Evolutionary conservation across 2,329 filamentous ascomycete species (phyloP), one percentile per base, ranked within the genome.

Genomic region (Pseudogymnoascus sp.): DNA sequence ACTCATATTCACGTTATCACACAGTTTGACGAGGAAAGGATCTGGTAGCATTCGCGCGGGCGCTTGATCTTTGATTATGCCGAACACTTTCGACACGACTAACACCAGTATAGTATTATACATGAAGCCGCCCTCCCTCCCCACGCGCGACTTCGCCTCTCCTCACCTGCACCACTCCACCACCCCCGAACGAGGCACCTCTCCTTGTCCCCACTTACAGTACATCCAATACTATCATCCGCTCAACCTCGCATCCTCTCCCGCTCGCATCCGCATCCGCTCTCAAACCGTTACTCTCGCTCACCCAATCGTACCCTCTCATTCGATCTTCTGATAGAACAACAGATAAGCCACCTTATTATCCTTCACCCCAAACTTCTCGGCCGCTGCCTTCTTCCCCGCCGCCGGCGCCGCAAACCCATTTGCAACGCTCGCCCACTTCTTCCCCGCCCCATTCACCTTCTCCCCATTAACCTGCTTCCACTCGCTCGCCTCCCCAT

Each of bases 291-390:
- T 23, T 29, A 2, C 7, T 8, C 14, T 52, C 14, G 23, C 23
- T 10, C 23, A 29, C 23, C 23, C 8, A 10, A 29, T 7, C 23
- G 14, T 31, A 3, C 23, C 3, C 43, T 16, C 43, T 59, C 55
- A 59, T 59, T 59, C 55, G n/a, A 73, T 71, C 64, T 68, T 72
- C 78, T 97, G 89, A 75, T 99, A 99, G 77, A 99, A 96, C 72
- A 99, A 78, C 68, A 99, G 85, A 76, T 99, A 99, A 3, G 94
- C 94, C 63, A 97, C 93, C 81, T 96, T 96, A 81, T 93, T 96
- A 74, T 97, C 93, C 75, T 91, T 91, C 72, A 90, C 75, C 16
- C 81, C 81, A 63, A 77, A 76, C 65, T 76, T 83, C 67, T 77
- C 83, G 69, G 86, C 85, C 74, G 84, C 80, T 73, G 78, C 66